These are phyloP conservation scores for Porcisia hertigi DNA, from an alignment of 208 protist genomes.

Conservation along the genomic window DNA sequence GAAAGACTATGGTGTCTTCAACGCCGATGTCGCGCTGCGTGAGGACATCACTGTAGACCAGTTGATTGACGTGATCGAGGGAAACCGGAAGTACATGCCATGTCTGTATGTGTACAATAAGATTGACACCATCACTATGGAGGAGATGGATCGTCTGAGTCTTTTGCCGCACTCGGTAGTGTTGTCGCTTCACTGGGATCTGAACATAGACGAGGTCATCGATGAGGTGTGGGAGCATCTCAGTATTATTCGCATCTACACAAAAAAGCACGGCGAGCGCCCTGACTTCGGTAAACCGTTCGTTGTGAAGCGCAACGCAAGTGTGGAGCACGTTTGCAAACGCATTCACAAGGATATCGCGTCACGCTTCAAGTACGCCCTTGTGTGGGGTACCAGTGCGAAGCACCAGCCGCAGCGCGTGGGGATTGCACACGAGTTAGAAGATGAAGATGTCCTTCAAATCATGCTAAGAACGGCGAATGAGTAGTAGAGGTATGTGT, in stretches of 20 bases:
- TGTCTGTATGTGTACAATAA: conserved; percentile 97
- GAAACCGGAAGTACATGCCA: conserved; percentile 94
- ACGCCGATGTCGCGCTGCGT: conserved; percentile 96
- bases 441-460: conserved; percentile 93
- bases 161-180: conserved; percentile 90
- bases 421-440: conserved; percentile 87
- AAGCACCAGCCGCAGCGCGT: conserved; percentile 97
- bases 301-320: conserved; percentile 88
- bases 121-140: conserved; percentile 97
- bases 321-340: conserved; percentile 93
- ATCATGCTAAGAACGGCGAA: conserved; percentile 92
- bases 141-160: conserved; percentile 95
- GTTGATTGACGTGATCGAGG: conserved; percentile 98
- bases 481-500: conserved; percentile 47
- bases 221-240: conserved; percentile 97
- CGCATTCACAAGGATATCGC: conserved; percentile 94
- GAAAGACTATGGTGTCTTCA: conserved; percentile 96
- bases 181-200: conserved; percentile 89
- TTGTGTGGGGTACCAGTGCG: conserved; percentile 95
- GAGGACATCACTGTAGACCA: conserved; percentile 97
- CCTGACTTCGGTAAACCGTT: conserved; percentile 96
- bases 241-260: conserved; percentile 97
- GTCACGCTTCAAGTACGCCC: conserved; percentile 92
- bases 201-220: conserved; percentile 94
- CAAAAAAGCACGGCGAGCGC: conserved; percentile 93